Percentiles rank a stretch among this genome's conserved stretches.
These are phyloP conservation scores for Paecilomyces variotii DNA, from an alignment of 2,329 filamentous ascomycete species.

Conservation along the genomic window DNA sequence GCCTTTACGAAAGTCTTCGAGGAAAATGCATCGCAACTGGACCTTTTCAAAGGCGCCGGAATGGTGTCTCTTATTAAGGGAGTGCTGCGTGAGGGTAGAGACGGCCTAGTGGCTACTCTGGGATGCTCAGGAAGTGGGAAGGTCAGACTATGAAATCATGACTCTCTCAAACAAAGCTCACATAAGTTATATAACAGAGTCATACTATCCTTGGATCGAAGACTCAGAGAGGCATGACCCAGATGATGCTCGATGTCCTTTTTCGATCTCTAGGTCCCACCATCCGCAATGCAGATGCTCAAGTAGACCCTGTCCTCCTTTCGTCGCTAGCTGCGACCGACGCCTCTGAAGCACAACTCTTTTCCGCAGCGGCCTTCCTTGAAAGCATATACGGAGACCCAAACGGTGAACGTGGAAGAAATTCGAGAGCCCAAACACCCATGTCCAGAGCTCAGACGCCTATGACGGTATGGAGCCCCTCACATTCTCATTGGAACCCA, in stretches of 20 bases:
- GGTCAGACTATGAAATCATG: conserved; percentile 41
- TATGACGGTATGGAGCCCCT: conserved; percentile 34
- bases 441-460: conserved; percentile 45
- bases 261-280: conserved; percentile 72
- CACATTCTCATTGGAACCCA: conserved; percentile 18
- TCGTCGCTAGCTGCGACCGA: conserved; percentile 70
- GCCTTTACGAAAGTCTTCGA: conserved; percentile 91
- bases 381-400: conserved; percentile 68
- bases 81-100: conserved; percentile 74
- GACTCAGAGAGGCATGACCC: conserved; percentile 78
- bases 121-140: conserved; percentile 96
- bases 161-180: conserved; percentile 5
- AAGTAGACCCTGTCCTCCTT: conserved; percentile 54
- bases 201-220: conserved; percentile 91
- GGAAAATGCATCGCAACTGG: conserved; percentile 73
- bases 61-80: conserved; percentile 70
- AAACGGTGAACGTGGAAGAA: conserved; percentile 47
- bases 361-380: conserved; percentile 66
- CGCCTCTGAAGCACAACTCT: conserved; percentile 69
- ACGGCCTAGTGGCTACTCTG: conserved; percentile 82
- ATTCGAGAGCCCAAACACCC: conserved; percentile 61
- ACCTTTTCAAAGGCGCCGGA: conserved; percentile 75
- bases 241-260: conserved; percentile 81
- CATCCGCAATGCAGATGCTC: conserved; percentile 53
- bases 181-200: conserved; percentile 50